Base-by-base conservation (phyloP, 164 flowering plant species). In the Litsea cubeba region DNA sequence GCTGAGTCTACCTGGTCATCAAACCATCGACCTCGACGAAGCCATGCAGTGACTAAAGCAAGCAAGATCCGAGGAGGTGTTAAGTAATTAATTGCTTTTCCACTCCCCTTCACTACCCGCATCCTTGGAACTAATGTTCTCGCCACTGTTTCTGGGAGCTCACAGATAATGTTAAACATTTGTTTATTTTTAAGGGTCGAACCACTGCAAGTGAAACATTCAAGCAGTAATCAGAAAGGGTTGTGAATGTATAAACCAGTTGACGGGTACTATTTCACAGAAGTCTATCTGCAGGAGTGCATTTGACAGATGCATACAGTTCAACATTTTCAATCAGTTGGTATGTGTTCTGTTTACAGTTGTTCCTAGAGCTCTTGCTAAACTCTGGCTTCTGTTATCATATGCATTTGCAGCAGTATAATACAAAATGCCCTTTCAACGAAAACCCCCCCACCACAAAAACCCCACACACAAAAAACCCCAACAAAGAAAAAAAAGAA, bases 61-160 rank as follows among this genome's bases (percentile, higher is more conserved):
- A 95, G 89, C 81, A 95, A 82, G 68, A 95, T 95, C 72, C 98
- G 85, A 4, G 99, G 99, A 65, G 99, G 98, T 18, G 99, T 93
- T 83, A 95, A 83, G 84, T 93, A 93, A 81, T 87, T 91, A 74
- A 95, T 89, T 58, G 98, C 92, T 77, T 86, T 93, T 58, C 99
- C 99, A 70, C 85, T 82, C 65, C 99, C 99, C 83, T 91, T 93
- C 5, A 95, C 88, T 35, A 91, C 89, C 69, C 96, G 83, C 91
- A 95, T 91, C 67, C 98, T 84, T 50, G 99, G 97, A 81, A 91
- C 99, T 80, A 95, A 81, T 40, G 94, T 90, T 80, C 99, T 87
- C 54, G 99, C 99, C 8, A 95, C 99, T 70, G 99, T 95, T 81
- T 93, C 99, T 7, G 98, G 98, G 58, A 91, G 97, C 90, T 95